Base-by-base conservation (phyloP, 371 early-diverging fungal genomes). In the Umbelopsis sp. region DNA sequence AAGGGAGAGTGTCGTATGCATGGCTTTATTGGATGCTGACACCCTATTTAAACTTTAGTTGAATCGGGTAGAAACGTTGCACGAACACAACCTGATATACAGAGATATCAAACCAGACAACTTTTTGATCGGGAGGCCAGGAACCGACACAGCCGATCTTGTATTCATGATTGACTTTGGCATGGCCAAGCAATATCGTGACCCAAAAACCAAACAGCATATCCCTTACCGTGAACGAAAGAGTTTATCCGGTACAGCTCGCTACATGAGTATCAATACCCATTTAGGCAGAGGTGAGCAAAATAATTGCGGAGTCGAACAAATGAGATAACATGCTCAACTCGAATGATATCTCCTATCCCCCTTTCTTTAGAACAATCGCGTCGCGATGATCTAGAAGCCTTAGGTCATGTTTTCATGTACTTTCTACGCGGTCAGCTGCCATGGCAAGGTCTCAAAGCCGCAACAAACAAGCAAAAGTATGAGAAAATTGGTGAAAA, bases 31-130 rank as follows among this genome's bases (percentile, higher is more conserved):
- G 44, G 16, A 63, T 64, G 32, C 48, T 52, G 71, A 71, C 66
- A 72, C 12, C 65, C 66, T 45, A 24, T 41, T 41, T 41, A 41
- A 41, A 41, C 41, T 41, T 41, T 66, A 93, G 93, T 84, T 99
- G 45, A 84, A 81, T 32, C 91, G 96, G 53, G 89, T 99, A 20
- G 97, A 99, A 86, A 87, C 88, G 44, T 89, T 99, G 46, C 99
- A 99, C 79, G 95, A 97, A 73, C 89, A 92, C 72, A 94, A 96
- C 76, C 83, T 96, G 72, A 93, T 99, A 46, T 99, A 99, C 80
- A 91, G 99, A 69, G 99, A 99, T 79, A 98, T 99, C 74, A 99
- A 99, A 78, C 99, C 99, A 25, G 99, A 99, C 78, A 99, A 99
- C 83, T 99, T 99, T 78, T 82, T 96, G 29, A 90, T 96, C 68